Evolutionary conservation across 345 rosid genomes (phyloP).

Genomic region (Rubroshorea leprosula): DNA sequence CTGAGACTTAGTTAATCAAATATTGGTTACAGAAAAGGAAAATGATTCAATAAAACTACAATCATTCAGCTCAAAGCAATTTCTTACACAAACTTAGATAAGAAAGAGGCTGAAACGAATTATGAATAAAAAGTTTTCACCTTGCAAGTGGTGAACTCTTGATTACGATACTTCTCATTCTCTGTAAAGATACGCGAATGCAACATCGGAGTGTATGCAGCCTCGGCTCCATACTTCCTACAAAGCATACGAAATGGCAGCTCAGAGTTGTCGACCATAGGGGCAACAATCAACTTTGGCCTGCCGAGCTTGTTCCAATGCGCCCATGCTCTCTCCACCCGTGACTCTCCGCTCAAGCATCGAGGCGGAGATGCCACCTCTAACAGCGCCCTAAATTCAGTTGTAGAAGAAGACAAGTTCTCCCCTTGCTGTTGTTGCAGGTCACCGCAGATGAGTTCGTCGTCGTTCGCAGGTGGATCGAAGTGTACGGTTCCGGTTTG

Average conservation of each 20-base stretch:
- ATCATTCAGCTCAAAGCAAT: too few species aligned
- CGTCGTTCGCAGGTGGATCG: slow-evolving; percentile 19
- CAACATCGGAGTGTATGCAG: slow-evolving; percentile 92
- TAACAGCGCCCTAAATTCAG: slow-evolving; percentile 16
- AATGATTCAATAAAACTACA: too few species aligned
- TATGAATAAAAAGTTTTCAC: slow-evolving; percentile 22
- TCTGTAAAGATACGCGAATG: slow-evolving; percentile 84
- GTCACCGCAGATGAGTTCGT: slow-evolving; percentile 35
- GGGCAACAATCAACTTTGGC: slow-evolving; percentile 79
- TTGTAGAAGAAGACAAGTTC: slow-evolving; percentile 6
- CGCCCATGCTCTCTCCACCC: slow-evolving; percentile 71
- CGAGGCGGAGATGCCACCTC: slow-evolving; percentile 25
- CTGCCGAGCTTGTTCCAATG: slow-evolving; percentile 74
- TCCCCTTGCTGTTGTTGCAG: slow-evolving; percentile 13
- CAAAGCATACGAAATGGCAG: slow-evolving; percentile 95
- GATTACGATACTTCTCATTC: slow-evolving; percentile 63
- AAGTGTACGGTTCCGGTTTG: slow-evolving; percentile 27
- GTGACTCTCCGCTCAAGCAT: slow-evolving; percentile 33
- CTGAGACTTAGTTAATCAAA: too few species aligned
- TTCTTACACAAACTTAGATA: too few species aligned
- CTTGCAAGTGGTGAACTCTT: slow-evolving; percentile 88
- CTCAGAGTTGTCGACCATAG: slow-evolving; percentile 99
- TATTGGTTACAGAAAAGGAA: too few species aligned
- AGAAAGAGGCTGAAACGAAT: too few species aligned
- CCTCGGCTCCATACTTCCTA: slow-evolving; percentile 82